Evolutionary conservation across 495 filamentous ascomycete species (phyloP).

Genomic region (Podospora comata): DNA sequence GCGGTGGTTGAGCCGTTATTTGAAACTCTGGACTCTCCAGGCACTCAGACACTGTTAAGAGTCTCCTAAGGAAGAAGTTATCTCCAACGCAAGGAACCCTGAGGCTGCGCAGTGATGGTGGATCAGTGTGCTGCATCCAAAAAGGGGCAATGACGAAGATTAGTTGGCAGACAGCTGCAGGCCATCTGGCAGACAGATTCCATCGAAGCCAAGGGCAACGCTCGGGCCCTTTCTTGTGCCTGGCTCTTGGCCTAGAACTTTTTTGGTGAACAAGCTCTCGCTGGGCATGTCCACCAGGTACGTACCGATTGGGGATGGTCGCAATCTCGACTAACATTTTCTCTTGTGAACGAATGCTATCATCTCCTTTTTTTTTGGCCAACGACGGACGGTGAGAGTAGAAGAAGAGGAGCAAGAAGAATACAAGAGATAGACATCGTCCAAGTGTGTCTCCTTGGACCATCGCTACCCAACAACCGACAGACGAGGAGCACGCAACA

Average conservation of each 20-base stretch:
- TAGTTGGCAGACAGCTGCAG: no score
- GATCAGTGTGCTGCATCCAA: neutral
- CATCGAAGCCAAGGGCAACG: neutral
- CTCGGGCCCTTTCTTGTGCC: neutral
- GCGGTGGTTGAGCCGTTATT: neutral
- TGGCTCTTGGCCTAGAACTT: slow-evolving; percentile 1
- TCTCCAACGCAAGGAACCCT: neutral
- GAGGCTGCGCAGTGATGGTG: neutral
- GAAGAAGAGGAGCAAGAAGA: neutral
- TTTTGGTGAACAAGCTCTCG: neutral
- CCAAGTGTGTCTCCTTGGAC: neutral
- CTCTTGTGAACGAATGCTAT: neutral
- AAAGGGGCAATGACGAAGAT: neutral
- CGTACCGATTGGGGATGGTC: slow-evolving; percentile 3
- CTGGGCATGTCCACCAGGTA: neutral
- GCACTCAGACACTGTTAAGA: neutral
- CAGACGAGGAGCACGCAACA: neutral
- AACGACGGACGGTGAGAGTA: neutral
- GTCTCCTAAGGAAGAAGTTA: neutral
- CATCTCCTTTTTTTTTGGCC: neutral
- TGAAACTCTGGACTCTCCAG: neutral
- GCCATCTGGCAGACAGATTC: slow-evolving; percentile 1
- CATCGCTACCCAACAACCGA: neutral
- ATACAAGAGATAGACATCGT: no score
- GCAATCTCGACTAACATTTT: slow-evolving; percentile 5